Evolutionary conservation across 345 rosid genomes (phyloP).

Genomic region (Linum lewisii): DNA sequence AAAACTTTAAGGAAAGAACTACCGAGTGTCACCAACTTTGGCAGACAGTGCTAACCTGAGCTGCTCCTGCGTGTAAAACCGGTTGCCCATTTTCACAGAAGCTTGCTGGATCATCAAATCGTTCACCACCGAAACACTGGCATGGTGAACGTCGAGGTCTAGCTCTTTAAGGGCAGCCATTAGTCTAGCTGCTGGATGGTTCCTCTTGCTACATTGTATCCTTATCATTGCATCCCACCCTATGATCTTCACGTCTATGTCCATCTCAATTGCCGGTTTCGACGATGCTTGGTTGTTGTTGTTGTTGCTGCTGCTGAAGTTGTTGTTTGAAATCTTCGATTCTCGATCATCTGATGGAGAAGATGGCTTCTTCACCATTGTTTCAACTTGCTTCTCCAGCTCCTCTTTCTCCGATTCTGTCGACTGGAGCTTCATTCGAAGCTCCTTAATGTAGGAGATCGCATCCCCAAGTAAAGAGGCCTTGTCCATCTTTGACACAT

Average conservation of each 20-base stretch:
- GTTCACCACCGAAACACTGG: conserved; percentile 74
- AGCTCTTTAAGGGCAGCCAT: conserved; percentile 81
- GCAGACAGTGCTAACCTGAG: conserved; percentile 48
- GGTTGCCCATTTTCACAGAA: conserved; percentile 78
- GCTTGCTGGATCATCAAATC: conserved; percentile 98
- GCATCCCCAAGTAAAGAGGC: conserved; percentile 94
- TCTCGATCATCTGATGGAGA: conserved; percentile 26
- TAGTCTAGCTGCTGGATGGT: conserved; percentile 84
- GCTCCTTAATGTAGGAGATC: conserved; percentile 79
- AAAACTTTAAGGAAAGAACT: too few relatives aligned
- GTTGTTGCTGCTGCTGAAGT: conserved; percentile 18
- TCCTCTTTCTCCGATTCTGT: conserved; percentile 55
- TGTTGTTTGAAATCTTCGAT: conserved; percentile 10
- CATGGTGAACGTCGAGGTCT: conserved; percentile 83
- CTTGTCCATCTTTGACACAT: conserved; percentile 95
- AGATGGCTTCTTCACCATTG: conserved; percentile 35
- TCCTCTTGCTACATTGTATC: conserved; percentile 64
- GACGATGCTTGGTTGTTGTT: too few relatives aligned
- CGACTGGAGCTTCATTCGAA: conserved; percentile 46
- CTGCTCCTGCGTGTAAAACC: conserved; percentile 70
- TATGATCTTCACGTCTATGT: conserved; percentile 80
- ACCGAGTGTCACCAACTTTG: conserved; percentile 40
- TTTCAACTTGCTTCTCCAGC: conserved; percentile 52
- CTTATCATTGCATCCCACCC: conserved; percentile 84
- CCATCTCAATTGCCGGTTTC: conserved; percentile 36